Base-by-base conservation (phyloP, 257 asterid species). In the Fraxinus pennsylvanica region DNA sequence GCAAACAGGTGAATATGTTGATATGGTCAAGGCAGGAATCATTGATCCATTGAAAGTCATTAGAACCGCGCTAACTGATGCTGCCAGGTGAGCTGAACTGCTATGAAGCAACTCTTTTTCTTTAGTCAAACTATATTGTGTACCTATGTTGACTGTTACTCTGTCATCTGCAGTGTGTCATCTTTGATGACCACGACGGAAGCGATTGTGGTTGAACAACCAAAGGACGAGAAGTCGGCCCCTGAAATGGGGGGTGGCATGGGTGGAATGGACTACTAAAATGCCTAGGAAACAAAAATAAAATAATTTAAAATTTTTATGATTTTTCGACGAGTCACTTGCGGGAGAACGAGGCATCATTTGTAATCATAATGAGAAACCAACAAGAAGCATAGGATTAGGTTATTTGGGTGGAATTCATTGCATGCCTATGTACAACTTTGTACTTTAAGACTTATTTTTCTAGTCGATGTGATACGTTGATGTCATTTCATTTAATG, bases 1-100 rank as follows among this genome's bases (percentile, higher is more conserved):
- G 17, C 57, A 74, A 59, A 12, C 86, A 88, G 92, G 90, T 79
- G 91, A 85, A 78, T 88, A 89, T 66, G 90, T 89, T 0, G 88
- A 89, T 76, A 88, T 89, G 94, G 78, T 88, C 0, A 83, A 89
- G 75, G 81, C 94, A 10, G 94, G 92, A 22, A 89, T 89, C 9
- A 85, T 89, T 8, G 94, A 89, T 74, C 94, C 94, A n/a, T 71
- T 89, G 79, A 89, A 89, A 82, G 94, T 89, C 25, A 89, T 88
- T 52, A 88, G 94, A 80, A 89, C 94, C 17, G 94, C 92, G 7
- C 80, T 89, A 54, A 88, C 85, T 13, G 91, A 89, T 77, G 92
- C 94, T 71, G 92, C 94, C 38, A 88, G 93, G 93, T 89, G 72
- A 74, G 76, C 47, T 30, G 35, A 71, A 39, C 74, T 6, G 52